Percentiles rank a stretch among this genome's conserved stretches.
Conservation (phyloP, 139 green algal genomes). For the Tetradesmus obliquus region DNA sequence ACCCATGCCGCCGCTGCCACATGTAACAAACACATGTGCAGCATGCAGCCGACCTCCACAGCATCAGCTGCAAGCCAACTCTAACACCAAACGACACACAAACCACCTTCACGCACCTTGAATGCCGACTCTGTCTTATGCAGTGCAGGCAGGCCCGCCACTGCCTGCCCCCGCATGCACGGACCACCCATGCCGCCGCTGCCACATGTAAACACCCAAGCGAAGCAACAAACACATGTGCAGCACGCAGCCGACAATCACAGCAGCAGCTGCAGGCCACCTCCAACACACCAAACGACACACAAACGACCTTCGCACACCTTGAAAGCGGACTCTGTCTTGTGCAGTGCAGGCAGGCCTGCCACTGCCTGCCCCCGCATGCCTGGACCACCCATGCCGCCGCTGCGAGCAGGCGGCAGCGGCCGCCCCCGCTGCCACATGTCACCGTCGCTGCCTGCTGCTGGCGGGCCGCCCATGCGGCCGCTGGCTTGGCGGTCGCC, state of each 20-base stretch:
- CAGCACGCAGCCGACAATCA: too few species aligned
- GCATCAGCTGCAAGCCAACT: too few species aligned
- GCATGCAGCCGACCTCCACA: too few species aligned
- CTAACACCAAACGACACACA: not conserved
- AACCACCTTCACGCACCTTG: slow-evolving; percentile 51
- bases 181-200: slow-evolving; percentile 44
- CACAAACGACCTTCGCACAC: too few species aligned
- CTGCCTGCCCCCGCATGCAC: slow-evolving; percentile 22
- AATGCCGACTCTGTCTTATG: slow-evolving; percentile 39
- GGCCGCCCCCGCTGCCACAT: slow-evolving; percentile 65
- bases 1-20: too few species aligned
- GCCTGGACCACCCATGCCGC: slow-evolving; percentile 46
- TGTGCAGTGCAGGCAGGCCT: slow-evolving; percentile 36
- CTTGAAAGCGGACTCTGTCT: slow-evolving; percentile 41
- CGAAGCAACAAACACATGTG: too few species aligned
- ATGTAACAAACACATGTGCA: too few species aligned
- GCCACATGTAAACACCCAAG: not conserved
- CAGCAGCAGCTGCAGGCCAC: too few species aligned
- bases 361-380: slow-evolving; percentile 29
- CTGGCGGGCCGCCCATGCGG: not conserved
- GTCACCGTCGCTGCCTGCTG: slow-evolving; percentile 57
- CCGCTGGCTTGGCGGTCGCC: not conserved
- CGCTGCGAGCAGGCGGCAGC: slow-evolving; percentile 59
- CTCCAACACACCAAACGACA: too few species aligned
- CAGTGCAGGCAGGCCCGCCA: slow-evolving; percentile 20